Evolutionary conservation across 2,329 filamentous ascomycete genomes (phyloP), one percentile per base, ranked within the genome.

Genomic region (Aspergillus pseudoviridinutans): DNA sequence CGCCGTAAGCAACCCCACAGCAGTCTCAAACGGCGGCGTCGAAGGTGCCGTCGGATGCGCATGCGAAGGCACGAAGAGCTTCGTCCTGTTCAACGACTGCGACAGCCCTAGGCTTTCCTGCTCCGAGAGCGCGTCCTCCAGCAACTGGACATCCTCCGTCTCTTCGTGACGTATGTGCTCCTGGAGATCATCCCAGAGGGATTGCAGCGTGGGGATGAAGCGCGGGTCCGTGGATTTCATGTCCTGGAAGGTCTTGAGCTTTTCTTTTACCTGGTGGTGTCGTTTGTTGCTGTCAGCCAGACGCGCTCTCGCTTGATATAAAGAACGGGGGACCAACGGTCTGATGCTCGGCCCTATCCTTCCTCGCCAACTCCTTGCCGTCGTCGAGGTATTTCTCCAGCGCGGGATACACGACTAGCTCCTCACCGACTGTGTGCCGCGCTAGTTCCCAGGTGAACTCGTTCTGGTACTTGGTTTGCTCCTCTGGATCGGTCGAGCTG

Each of bases 21-120:
- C 81, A 0, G 79, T 83, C 74, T 86, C 83, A 62, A 85, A 85
- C 0, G 81, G 81, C 8, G 83, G 83, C 47, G 78, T 77, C 55
- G 80, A 76, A 0, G 80, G 80, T 5, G 79, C 76, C 20, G 65
- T 70, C 0, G 81, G 82, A 67, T 85, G 82, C 49, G 77, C 79
- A 20, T 80, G 75, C 0, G 80, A 71, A 1, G 82, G 82, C 2
- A 80, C 78, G 66, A 86, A 81, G 27, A 71, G 68, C 72, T 85
- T 85, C 6, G 81, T 85, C 2, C 78, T 72, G 5, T 66, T 71
- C 58, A 85, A 84, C 17, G 71, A 77, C 10, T 62, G 72, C 0
- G 76, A 74, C 57, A 82, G 60, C 1, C 62, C 58, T 32, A 76
- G 67, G 1, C 75, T 77, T 3, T 75, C 71, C 1, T 68, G 55